These are phyloP conservation scores for Cadophora malorum DNA, from an alignment of 2,329 filamentous ascomycete genomes.

Conservation along the genomic window DNA sequence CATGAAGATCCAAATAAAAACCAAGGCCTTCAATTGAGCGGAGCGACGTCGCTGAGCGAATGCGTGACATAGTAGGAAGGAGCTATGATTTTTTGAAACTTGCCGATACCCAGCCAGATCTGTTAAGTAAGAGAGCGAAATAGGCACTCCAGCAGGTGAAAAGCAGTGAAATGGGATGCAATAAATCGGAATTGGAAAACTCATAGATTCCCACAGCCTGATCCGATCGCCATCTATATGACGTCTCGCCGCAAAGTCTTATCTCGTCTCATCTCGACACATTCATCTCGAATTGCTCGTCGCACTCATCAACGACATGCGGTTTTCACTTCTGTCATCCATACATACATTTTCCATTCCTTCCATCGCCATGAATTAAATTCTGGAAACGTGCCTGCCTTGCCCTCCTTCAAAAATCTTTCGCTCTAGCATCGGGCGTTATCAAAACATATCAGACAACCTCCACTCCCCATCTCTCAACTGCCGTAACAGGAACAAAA, in stretches of 20 bases:
- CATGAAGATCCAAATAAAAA: no score
- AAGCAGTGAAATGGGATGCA: no score
- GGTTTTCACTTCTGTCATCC: background rate
- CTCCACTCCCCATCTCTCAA: background rate
- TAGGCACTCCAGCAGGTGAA: no score
- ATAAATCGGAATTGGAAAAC: background rate
- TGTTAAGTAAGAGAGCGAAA: no score
- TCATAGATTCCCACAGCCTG: constrained; percentile 7
- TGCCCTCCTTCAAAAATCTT: background rate
- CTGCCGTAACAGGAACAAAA: background rate
- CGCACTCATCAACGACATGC: background rate
- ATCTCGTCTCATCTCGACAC: constrained; percentile 1
- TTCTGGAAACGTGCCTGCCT: background rate
- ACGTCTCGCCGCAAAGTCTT: constrained; percentile 2
- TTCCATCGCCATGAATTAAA: background rate
- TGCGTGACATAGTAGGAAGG: no score
- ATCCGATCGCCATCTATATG: constrained; percentile 9
- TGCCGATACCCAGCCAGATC: no score
- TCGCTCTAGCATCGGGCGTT: constrained; percentile 9
- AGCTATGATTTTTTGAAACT: no score
- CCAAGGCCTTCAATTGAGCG: no score
- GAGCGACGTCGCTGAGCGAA: no score
- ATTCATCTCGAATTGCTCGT: background rate
- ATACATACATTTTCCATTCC: background rate
- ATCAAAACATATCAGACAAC: constrained; percentile 13